Evolutionary conservation across 306 rosid genomes (phyloP), one percentile per base, ranked within the genome.

Genomic region (Carpinus viminea): DNA sequence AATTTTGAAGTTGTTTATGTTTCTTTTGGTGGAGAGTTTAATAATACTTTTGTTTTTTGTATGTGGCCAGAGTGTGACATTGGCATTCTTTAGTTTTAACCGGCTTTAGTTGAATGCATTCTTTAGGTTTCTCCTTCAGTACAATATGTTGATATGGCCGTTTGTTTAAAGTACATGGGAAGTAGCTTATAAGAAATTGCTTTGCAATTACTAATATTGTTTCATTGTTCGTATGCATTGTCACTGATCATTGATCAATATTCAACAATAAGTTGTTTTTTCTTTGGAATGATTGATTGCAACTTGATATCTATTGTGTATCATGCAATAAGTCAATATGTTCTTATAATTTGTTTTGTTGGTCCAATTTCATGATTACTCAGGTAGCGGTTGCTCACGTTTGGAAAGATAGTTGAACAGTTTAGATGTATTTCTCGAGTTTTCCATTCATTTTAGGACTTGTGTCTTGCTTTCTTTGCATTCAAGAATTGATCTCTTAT

Each of bases 31-130:
- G 60, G 65, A 47, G 21, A 4, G 16, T 53, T 53, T 53, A 41
- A 41, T 41, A 41, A 5, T 41, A 41, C 45, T 41, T 41, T 74
- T 74, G 55, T 7, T 26, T 34, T 26, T 13, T 47, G 53, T 24
- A 24, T 24, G 26, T 24, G 26, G 26, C 26, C 26, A 24, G 26
- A 24, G 71, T 75, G 24, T 75, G 24, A 34, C 34, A 31, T 31
- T 31, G 34, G 34, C 34, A 31, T 31, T 31, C 34, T 31, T 31
- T 31, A 31, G 34, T 31, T 31, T 31, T 38, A 38, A 38, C 43
- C 64, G 7, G 70, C 79, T 46, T 73, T 8, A 55, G 55, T 16
- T 56, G 45, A 55, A n/a, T 56, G 55, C 16, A 9, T 55, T 64
- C 65, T 48, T 53, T 74, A 2, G 59, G 61, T 73, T 71, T 31